These are phyloP conservation scores for Ascosphaera acerosa DNA, from an alignment of 2,329 filamentous ascomycete genomes.

Conservation along the genomic window DNA sequence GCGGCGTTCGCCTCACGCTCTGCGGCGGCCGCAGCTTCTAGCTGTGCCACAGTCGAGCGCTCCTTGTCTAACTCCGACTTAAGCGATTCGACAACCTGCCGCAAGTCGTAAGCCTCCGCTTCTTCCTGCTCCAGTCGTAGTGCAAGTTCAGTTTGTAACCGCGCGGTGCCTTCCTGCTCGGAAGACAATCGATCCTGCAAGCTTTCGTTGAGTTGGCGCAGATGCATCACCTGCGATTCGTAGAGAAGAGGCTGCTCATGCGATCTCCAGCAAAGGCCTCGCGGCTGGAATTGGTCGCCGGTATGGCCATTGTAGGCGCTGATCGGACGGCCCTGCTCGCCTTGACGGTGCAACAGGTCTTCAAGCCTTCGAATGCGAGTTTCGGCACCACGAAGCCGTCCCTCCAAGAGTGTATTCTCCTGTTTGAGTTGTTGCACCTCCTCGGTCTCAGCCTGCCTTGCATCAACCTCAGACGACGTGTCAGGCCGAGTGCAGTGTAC, in stretches of 20 bases:
- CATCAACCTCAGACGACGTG: too few relatives aligned
- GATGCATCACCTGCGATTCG: too few relatives aligned
- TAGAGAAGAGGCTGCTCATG: too few relatives aligned
- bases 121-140: background rate
- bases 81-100: slow-evolving; percentile 18
- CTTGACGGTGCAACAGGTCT: slow-evolving; percentile 71
- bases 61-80: slow-evolving; percentile 58
- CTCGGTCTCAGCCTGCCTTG: too few relatives aligned
- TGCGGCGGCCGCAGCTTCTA: slow-evolving; percentile 45
- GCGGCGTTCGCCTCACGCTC: slow-evolving; percentile 34
- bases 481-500: too few relatives aligned
- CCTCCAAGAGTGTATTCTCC: slow-evolving; percentile 52
- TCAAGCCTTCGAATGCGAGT: slow-evolving; percentile 79
- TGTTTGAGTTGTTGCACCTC: slow-evolving; percentile 51
- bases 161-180: background rate
- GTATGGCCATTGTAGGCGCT: slow-evolving; percentile 22
- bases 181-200: background rate
- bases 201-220: too few relatives aligned
- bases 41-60: slow-evolving; percentile 36
- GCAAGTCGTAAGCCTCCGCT: background rate
- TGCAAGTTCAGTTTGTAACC: background rate
- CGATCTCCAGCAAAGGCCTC: too few relatives aligned
- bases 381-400: slow-evolving; percentile 54
- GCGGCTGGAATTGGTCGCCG: too few relatives aligned
- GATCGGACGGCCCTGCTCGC: slow-evolving; percentile 27